These are phyloP conservation scores for Pseudogymnoascus verrucosus DNA, from an alignment of 2,329 filamentous ascomycete genomes.

Conservation along the genomic window DNA sequence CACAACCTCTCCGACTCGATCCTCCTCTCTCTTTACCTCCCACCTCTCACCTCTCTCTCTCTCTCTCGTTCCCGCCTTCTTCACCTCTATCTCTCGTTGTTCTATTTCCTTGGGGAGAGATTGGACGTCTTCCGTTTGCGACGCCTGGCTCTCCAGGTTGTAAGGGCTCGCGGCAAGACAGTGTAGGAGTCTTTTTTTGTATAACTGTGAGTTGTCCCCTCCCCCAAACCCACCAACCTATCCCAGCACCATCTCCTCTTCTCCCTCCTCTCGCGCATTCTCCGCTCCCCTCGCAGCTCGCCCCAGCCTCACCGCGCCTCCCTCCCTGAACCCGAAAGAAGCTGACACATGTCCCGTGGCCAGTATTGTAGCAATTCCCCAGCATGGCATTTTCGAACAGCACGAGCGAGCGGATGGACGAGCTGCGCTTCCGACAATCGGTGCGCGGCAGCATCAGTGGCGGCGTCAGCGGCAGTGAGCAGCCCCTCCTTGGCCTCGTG, in stretches of 20 bases:
- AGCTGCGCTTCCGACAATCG: slow-evolving; percentile 59
- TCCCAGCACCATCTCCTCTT: neutral
- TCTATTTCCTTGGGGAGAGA: neutral
- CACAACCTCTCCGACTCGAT: slow-evolving; percentile 2
- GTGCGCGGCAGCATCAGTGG: neutral
- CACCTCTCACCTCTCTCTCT: neutral
- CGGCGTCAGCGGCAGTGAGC: slow-evolving; percentile 43
- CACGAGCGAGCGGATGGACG: slow-evolving; percentile 63
- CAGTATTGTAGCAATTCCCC: slow-evolving; percentile 26
- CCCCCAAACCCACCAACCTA: neutral
- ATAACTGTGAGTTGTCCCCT: slow-evolving; percentile 7
- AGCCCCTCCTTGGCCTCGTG: slow-evolving; percentile 66
- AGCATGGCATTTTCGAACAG: slow-evolving; percentile 58
- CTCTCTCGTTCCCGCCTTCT: neutral
- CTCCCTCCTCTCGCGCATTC: neutral
- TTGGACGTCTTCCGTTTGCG: slow-evolving; percentile 7
- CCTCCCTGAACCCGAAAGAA: neutral
- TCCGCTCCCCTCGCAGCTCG: slow-evolving; percentile 8
- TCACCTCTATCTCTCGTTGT: neutral
- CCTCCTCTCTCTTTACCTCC: neutral
- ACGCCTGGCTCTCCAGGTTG: slow-evolving; percentile 7
- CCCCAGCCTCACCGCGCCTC: slow-evolving; percentile 16
- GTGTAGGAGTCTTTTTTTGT: slow-evolving; percentile 5
- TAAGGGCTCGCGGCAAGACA: slow-evolving; percentile 5
- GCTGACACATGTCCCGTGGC: slow-evolving; percentile 16